These are phyloP conservation scores for Stephanodiscus minutulus DNA, from an alignment of 108 stramenopile species.

Conservation along the genomic window DNA sequence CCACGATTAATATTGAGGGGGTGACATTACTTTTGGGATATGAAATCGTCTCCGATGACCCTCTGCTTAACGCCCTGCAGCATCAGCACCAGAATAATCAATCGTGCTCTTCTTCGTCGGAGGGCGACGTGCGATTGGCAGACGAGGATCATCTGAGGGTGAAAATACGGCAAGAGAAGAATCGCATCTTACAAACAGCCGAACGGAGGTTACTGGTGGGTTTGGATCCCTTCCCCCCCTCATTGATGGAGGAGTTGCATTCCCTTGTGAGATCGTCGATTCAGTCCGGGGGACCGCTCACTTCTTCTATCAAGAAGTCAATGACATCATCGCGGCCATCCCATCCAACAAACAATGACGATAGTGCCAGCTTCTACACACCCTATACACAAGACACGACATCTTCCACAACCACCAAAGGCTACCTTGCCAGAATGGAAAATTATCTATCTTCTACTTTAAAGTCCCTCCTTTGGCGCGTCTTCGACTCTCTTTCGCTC, in stretches of 20 bases:
- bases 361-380: conserved; percentile 8
- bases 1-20: conserved; percentile 33
- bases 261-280: conserved; percentile 16
- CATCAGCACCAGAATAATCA: conserved; percentile 3
- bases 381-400: background rate
- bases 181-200: conserved; percentile 43
- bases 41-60: conserved; percentile 37
- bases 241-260: conserved; percentile 21
- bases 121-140: conserved; percentile 1
- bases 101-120: background rate
- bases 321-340: background rate
- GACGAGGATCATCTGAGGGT: conserved; percentile 10
- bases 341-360: background rate
- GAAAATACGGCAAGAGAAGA: conserved; percentile 33
- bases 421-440: conserved; percentile 33
- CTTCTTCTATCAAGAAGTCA: conserved; percentile 6
- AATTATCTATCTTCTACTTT: conserved; percentile 39
- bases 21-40: conserved; percentile 28
- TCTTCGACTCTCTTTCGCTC: conserved; percentile 38
- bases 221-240: conserved; percentile 44
- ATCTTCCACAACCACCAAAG: background rate
- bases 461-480: conserved; percentile 37
- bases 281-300: background rate
- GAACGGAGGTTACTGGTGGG: conserved; percentile 41
- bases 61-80: conserved; percentile 13